Base-by-base conservation (phyloP, 2,329 filamentous ascomycete genomes). In the Nigrospora osmanthi region DNA sequence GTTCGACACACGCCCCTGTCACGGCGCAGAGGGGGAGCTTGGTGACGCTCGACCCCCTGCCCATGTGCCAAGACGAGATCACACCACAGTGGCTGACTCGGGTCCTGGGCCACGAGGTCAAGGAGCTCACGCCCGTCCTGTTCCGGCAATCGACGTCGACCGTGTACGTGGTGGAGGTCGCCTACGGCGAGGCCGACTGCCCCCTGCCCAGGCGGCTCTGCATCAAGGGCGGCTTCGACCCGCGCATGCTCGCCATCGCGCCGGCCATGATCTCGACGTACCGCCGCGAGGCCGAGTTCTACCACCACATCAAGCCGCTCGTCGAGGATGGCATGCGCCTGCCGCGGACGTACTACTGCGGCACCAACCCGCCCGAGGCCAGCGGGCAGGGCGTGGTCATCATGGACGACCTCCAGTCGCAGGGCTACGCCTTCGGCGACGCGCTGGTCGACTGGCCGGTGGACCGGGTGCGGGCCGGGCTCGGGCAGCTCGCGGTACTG, bases 401-500 rank as follows among this genome's bases (percentile, higher is more conserved):
- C 17, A 48, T 49, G 45, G 43, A 49, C 11, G 51, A 53, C 31
- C 42, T 53, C 0, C 14, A 31, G 3, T 30, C 34, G 15, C 13
- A 34, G 13, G 51, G 46, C 32, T 43, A 33, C n/a, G 43, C 42
- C 15, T 51, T 48, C 19, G 47, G 49, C 3, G 44, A 48, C n/a
- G 39, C 49, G 7, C 28, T 40, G 7, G 28, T 40, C 4, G 31
- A 33, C 1, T 53, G 51, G 51, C 42, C 49, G 11, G 47, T 51
- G 32, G 45, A 49, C 3, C 44, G 45, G 11, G 47, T 47, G 35
- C 32, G 47, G 14, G 38, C 47, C 1, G 56, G 54, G 15, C 49
- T 60, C 10, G 54, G 57, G 42, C 57, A 61, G 51, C 52, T 62
- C 30, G 59, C 60, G 1, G 52, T 47, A 3, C 46, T 62, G 34